Base-by-base conservation (phyloP, 352 stramenopile genomes). In the Elongisporangium anandrum region DNA sequence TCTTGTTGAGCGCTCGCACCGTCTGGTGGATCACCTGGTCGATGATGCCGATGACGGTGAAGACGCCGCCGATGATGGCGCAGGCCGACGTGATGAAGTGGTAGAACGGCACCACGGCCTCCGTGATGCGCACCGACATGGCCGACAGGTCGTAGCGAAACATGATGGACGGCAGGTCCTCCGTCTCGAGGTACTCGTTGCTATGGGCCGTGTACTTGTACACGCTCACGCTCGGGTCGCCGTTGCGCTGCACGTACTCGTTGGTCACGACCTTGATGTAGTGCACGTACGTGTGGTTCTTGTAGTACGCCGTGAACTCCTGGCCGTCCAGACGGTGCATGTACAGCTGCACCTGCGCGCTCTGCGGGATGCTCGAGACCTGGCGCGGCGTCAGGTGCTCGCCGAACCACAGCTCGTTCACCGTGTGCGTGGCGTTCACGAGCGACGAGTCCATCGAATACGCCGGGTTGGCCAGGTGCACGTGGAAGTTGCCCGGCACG, bases 251-350 rank as follows among this genome's bases (percentile, higher is more conserved):
- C 50, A 96, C 70, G 66, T 95, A 95, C 73, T 80, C 69, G 73
- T 95, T 98, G 9, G 93, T 98, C 65, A 98, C 94, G 23, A 99
- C 95, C 76, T 99, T 99, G 66, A 99, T 98, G 84, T 99, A 99
- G 77, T 99, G 97, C 79, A 99, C 96, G 67, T 98, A 98, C 60
- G 96, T 98, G 74, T 98, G 89, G 76, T 99, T 97, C 69, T 96
- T 94, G 66, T 96, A 81, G 56, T 86, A 86, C 21, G 90, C 96
- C 49, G 88, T 85, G 60, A 97, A 99, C 9, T 85, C 66, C 51
- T 90, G 73, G 51, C 92, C 89, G 72, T 98, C 94, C 60, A 99
- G 86, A 15, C 95, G 90, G 68, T 96, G 85, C 69, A 91, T 97
- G 74, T 98, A 95, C 57, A 97, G 83, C 69, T 97, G 76, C 62